Conservation (phyloP, 2,329 filamentous ascomycete genomes). For the Huntiella moniliformis region DNA sequence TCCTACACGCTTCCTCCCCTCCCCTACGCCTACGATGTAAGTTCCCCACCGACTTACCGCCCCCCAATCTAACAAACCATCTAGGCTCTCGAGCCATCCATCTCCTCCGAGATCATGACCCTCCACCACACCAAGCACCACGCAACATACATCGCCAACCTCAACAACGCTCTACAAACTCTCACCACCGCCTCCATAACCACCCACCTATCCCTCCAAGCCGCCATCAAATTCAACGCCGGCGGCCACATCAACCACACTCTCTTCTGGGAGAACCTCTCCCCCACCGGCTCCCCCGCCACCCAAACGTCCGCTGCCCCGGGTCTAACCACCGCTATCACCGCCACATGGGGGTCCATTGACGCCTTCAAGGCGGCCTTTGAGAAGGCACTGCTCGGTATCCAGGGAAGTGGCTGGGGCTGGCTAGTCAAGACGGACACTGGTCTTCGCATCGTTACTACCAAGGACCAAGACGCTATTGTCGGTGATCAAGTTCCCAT, state of each 20-base stretch:
- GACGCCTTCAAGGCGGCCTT: slow-evolving; percentile 49
- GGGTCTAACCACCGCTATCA: slow-evolving; percentile 40
- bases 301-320: slow-evolving; percentile 36
- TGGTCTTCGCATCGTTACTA: slow-evolving; percentile 52
- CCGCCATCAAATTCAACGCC: slow-evolving; percentile 67
- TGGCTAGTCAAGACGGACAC: slow-evolving; percentile 55
- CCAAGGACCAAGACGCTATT: slow-evolving; percentile 73
- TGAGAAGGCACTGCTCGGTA: slow-evolving; percentile 41
- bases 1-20: slow-evolving; percentile 43
- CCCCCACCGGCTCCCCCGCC: slow-evolving; percentile 38
- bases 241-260: slow-evolving; percentile 88
- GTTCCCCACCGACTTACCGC: slow-evolving; percentile 16
- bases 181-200: slow-evolving; percentile 37
- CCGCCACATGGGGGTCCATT: slow-evolving; percentile 48
- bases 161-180: slow-evolving; percentile 46
- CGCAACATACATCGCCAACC: slow-evolving; percentile 57
- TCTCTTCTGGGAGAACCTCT: slow-evolving; percentile 77
- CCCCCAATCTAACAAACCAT: not conserved
- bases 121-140: slow-evolving; percentile 67
- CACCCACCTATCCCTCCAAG: slow-evolving; percentile 47
- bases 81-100: slow-evolving; percentile 52
- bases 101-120: slow-evolving; percentile 64
- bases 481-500: slow-evolving; percentile 46
- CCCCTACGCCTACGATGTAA: slow-evolving; percentile 52
- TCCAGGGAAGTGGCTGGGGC: slow-evolving; percentile 77